Evolutionary conservation across 192 early-diverging fungal species (phyloP).

Genomic region (Borealophlyctis nickersoniae): DNA sequence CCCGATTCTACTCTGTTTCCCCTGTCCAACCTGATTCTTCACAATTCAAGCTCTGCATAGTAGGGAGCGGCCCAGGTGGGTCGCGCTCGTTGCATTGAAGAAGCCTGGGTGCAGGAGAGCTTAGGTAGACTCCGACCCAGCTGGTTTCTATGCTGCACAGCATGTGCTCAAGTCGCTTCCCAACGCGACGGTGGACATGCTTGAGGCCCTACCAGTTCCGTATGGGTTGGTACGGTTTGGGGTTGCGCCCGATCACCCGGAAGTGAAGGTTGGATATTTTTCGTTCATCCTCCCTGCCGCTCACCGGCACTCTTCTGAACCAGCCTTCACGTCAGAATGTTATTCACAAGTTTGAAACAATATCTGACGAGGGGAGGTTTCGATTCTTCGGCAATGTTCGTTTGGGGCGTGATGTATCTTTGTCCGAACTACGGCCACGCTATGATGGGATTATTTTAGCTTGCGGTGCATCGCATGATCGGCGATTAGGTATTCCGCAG

Average conservation of each 20-base stretch:
- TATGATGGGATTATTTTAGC: slow-evolving; percentile 82
- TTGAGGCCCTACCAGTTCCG: slow-evolving; percentile 79
- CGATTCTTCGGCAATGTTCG: slow-evolving; percentile 79
- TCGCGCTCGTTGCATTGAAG: slow-evolving; percentile 26
- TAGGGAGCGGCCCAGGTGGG: not conserved
- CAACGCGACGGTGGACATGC: slow-evolving; percentile 70
- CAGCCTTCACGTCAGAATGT: slow-evolving; percentile 60
- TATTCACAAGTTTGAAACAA: slow-evolving; percentile 76
- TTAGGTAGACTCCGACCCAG: slow-evolving; percentile 30
- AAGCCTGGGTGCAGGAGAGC: slow-evolving; percentile 22
- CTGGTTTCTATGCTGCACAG: slow-evolving; percentile 89
- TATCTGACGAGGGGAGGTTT: slow-evolving; percentile 65
- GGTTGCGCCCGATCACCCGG: slow-evolving; percentile 95
- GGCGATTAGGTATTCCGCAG: slow-evolving; percentile 61
- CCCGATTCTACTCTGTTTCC: too few species aligned
- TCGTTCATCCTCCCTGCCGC: not conserved
- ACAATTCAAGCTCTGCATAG: slow-evolving; percentile 1
- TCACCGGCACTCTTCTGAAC: slow-evolving; percentile 13
- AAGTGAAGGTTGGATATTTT: slow-evolving; percentile 73
- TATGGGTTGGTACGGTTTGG: slow-evolving; percentile 90
- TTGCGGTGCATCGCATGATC: slow-evolving; percentile 80
- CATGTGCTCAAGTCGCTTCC: slow-evolving; percentile 65
- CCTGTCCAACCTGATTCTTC: too few species aligned
- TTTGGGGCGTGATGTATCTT: slow-evolving; percentile 54
- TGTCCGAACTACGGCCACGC: slow-evolving; percentile 47